These are phyloP conservation scores for Russula virescens DNA, from an alignment of 768 basidiomycete species.

Conservation along the genomic window DNA sequence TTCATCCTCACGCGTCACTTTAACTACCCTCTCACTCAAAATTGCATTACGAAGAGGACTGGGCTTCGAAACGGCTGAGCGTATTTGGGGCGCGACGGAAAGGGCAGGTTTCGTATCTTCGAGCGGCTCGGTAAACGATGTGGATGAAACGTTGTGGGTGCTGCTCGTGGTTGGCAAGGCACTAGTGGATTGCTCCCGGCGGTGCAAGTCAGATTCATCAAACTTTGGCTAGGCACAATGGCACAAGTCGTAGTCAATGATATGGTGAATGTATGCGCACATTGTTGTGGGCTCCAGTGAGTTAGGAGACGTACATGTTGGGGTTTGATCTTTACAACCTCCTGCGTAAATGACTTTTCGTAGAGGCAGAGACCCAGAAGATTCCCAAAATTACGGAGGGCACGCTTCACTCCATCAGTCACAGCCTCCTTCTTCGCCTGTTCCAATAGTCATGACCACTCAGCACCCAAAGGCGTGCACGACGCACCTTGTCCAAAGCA, in stretches of 20 bases:
- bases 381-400: slow-evolving; percentile 89
- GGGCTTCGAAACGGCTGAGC: slow-evolving; percentile 2
- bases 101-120: neutral
- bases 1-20: neutral
- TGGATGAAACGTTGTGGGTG: slow-evolving; percentile 2
- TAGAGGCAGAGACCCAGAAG: slow-evolving; percentile 96
- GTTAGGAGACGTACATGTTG: slow-evolving; percentile 53
- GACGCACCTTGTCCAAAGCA: slow-evolving; percentile 84
- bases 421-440: slow-evolving; percentile 99
- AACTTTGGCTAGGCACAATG: slow-evolving; percentile 50
- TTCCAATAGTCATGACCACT: neutral
- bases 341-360: slow-evolving; percentile 82
- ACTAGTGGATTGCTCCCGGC: slow-evolving; percentile 39
- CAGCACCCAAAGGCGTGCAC: slow-evolving; percentile 23
- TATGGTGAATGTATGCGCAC: slow-evolving; percentile 12
- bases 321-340: slow-evolving; percentile 84
- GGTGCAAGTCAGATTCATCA: slow-evolving; percentile 59
- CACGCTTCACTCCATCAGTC: slow-evolving; percentile 89
- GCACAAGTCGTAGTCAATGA: neutral
- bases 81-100: neutral
- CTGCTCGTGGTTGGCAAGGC: neutral
- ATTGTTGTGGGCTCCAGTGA: neutral
- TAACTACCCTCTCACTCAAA: neutral
- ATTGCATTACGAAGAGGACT: slow-evolving; percentile 7
- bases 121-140: slow-evolving; percentile 6